Base-by-base conservation (phyloP, 2,329 filamentous ascomycete species). In the Arachnopeziza araneosa region DNA sequence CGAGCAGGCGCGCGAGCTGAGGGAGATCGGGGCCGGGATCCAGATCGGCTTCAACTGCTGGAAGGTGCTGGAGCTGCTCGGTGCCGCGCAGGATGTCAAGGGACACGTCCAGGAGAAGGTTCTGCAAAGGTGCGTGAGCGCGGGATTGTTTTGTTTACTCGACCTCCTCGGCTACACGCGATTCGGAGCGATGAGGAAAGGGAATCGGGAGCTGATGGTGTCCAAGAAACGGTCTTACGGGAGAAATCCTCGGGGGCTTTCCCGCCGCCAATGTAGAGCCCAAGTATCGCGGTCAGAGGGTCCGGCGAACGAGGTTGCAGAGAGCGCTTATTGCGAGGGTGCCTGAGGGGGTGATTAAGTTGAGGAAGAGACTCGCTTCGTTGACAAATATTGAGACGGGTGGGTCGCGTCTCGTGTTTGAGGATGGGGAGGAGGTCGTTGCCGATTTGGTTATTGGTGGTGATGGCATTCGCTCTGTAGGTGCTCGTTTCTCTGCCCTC, bases 391-490 rank as follows among this genome's bases (percentile, higher is more conserved):
- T 76, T 1, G 66, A 69, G 0, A 64, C 60, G 17, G 68, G 67
- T 0, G 78, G 76, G 3, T 69, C 80, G 1, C 63, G 70, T 2
- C 69, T 83, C 10, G 53, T 59, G 0, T 83, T 85, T 59, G 72
- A 76, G 14, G 80, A 83, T 63, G 75, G 76, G 0, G 75, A 74
- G 1, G 68, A 73, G 19, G 75, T 75, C 2, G 55, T 56, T 24
- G 68, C 63, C 36, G 79, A 81, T 62, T 67, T 83, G 0, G 73
- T 83, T 0, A 74, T 83, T 1, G 81, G 80, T 0, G 80, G 78
- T 4, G 79, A 83, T 65, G 79, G 81, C 2, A 82, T 82, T 56
- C 75, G 79, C 59, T 81, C 79, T 4, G 76, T 79, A 64, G 44
- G 70, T 61, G 17, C 17, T 44, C 12, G 17, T 44, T 44, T 44